Percentiles rank a stretch among this genome's conserved stretches.
These are phyloP conservation scores for Starmerella roubikii DNA, from an alignment of 805 yeast genomes.

Conservation along the genomic window DNA sequence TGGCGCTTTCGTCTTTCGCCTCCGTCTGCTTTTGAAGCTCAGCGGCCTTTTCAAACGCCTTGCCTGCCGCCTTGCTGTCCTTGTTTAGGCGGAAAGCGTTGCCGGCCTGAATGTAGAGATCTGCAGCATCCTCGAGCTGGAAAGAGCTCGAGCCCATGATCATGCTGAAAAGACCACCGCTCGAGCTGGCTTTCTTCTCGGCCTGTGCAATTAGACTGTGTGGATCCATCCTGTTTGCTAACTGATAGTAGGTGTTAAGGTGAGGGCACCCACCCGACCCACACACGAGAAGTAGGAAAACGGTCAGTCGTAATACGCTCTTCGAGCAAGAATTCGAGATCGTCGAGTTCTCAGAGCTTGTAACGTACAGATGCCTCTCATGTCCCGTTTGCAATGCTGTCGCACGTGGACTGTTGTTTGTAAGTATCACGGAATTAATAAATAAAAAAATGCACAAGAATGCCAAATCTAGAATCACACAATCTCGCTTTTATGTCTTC, in stretches of 20 bases:
- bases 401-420: no score
- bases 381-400: no score
- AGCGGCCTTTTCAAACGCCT: slow-evolving; percentile 76
- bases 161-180: slow-evolving; percentile 42
- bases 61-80: slow-evolving; percentile 59
- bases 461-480: no score
- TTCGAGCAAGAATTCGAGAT: no score
- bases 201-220: slow-evolving; percentile 35
- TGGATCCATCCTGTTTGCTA: slow-evolving; percentile 16
- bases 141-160: slow-evolving; percentile 45
- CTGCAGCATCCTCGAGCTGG: slow-evolving; percentile 83
- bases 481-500: no score
- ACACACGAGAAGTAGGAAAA: no score
- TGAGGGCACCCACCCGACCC: no score
- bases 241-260: not conserved
- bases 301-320: no score
- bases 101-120: slow-evolving; percentile 84
- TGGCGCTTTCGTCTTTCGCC: slow-evolving; percentile 81
- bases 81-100: slow-evolving; percentile 68
- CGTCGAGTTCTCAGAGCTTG: no score
- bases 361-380: not conserved
- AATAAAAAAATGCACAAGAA: no score
- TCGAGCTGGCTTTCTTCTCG: slow-evolving; percentile 50
- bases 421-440: no score
- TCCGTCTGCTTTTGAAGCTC: slow-evolving; percentile 59